These are phyloP conservation scores for Jacaranda mimosifolia DNA, from an alignment of 257 asterid species.

Conservation along the genomic window DNA sequence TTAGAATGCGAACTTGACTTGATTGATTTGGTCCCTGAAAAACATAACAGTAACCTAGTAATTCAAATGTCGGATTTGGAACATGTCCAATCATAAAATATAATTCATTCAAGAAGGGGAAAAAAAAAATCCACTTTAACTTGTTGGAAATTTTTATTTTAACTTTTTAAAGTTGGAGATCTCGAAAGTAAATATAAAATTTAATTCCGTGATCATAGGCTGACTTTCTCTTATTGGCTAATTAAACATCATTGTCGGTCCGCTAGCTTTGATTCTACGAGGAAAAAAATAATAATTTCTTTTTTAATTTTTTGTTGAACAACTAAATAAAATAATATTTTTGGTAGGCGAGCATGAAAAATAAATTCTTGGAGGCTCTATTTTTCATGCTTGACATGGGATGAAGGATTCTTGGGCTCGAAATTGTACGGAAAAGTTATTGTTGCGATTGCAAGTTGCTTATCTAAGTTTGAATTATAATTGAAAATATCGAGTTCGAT, in stretches of 20 bases:
- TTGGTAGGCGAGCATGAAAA: neutral
- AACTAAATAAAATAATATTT: neutral
- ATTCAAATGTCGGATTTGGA: conserved; percentile 12
- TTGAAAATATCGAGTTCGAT: no score
- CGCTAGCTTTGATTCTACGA: conserved; percentile 24
- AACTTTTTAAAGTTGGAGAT: neutral
- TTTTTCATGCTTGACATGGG: neutral
- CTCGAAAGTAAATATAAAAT: neutral
- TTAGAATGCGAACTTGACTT: conserved; percentile 26
- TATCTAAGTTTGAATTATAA: neutral
- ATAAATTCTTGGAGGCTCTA: conserved; percentile 21
- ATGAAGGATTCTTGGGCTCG: neutral
- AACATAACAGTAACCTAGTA: neutral
- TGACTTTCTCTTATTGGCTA: conserved; percentile 45
- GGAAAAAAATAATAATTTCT: conserved; percentile 21
- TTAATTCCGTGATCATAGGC: conserved; percentile 41
- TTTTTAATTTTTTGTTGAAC: conserved; percentile 34
- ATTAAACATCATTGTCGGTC: conserved; percentile 37
- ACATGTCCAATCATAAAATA: neutral
- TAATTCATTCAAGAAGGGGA: neutral
- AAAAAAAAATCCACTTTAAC: no score
- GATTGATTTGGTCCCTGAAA: conserved; percentile 26
- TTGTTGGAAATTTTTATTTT: neutral
- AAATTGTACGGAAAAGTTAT: conserved; percentile 23
- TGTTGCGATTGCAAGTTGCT: conserved; percentile 1